Base-by-base conservation (phyloP, 331 rosid genomes). In the Prunus yedoensis region DNA sequence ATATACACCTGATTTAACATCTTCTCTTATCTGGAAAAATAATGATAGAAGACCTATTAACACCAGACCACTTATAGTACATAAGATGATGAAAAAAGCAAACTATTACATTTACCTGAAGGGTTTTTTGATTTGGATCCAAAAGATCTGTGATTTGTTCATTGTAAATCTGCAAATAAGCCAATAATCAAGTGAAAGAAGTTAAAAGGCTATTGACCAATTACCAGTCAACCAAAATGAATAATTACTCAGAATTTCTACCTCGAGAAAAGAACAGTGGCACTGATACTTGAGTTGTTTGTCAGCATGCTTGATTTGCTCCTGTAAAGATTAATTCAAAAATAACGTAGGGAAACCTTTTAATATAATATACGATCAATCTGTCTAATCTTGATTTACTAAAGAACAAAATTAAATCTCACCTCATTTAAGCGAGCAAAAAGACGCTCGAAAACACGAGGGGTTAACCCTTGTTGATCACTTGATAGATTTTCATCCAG, bases 1-100 rank as follows among this genome's bases (percentile, higher is more conserved):
- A 88, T 96, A 93, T 25, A 96, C 95, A 73, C 99, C 98, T 82
- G 98, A 91, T 86, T 92, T 96, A 74, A 96, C 99, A 83, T 92
- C 99, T 91, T 96, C 99, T 84, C 99, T 85, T 58, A 96, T 88
- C 98, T 95, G 94, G 68, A 77, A 73, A 53, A 79, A 66, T 71
- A 77, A 72, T 17, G 62, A 76, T 21, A 77, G 63, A 78, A 30
- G 59, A 21, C 16, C 32, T 58, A 65, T 58, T 63, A 76, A 82
- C n/a, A 77, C 57, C 73, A 70, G 50, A 50, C 70, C 68, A 73
- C 18, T 25, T 63, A 13, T 28, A 30, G 68, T 30, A 53, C 53
- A 79, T 18, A 68, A 38, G 73, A 82, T 59, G 18, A 76, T 62
- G 56, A 51, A 58, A 59, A 53, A 20, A 32, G 18, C 38, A 25